Evolutionary conservation across 495 filamentous ascomycete genomes (phyloP).

Genomic region (Hypoxylon fuscum): DNA sequence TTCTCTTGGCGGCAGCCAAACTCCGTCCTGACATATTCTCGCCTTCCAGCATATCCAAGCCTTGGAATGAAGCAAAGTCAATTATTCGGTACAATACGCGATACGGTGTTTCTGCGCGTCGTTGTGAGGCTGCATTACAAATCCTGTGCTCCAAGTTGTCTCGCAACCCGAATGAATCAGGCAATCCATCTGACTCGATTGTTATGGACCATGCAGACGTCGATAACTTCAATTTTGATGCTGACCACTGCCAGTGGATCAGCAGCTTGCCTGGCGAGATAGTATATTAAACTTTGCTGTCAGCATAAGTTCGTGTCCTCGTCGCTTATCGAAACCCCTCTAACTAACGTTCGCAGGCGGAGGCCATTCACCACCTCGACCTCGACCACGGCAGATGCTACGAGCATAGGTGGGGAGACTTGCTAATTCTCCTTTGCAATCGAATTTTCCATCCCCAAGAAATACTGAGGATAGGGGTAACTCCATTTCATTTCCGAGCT

Average conservation of each 20-base stretch:
- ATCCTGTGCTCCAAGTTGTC: too few species aligned
- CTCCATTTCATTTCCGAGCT: neutral
- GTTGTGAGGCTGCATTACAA: too few species aligned
- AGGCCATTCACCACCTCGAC: slow-evolving; percentile 21
- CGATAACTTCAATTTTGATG: neutral
- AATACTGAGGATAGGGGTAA: neutral
- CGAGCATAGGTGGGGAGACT: slow-evolving; percentile 49
- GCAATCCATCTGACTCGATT: neutral
- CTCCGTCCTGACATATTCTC: neutral
- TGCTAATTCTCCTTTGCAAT: neutral
- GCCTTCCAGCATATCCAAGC: neutral
- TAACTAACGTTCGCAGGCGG: slow-evolving; percentile 35
- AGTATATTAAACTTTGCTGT: slow-evolving; percentile 44
- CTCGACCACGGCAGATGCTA: slow-evolving; percentile 46
- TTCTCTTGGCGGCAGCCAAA: neutral
- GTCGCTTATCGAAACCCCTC: slow-evolving; percentile 39
- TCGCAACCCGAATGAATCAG: too few species aligned
- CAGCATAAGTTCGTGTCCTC: slow-evolving; percentile 47
- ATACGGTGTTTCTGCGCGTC: too few species aligned
- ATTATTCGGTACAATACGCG: too few species aligned
- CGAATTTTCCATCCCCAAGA: neutral
- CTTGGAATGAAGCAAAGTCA: neutral
- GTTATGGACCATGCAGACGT: neutral
- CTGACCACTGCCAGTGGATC: neutral
- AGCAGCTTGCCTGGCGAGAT: neutral